Base-by-base conservation (phyloP, 805 yeast genomes). In the Debaryomyces hansenii region DNA sequence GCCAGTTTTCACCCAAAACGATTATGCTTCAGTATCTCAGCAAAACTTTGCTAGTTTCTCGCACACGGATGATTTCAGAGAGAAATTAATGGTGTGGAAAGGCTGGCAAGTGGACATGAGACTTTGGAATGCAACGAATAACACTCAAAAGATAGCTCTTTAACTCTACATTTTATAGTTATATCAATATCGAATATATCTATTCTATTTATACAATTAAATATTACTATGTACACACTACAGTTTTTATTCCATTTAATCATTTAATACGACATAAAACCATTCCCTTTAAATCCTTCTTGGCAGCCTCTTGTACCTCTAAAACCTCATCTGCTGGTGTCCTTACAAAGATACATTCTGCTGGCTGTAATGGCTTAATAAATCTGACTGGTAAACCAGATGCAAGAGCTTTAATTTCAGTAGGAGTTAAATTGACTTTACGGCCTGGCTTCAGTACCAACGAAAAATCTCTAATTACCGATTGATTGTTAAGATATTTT, bases 51-150 rank as follows among this genome's bases (percentile, higher is more conserved):
- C 46, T 14, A 41, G 44, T 12, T 44, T 50, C 9, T 46, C 52
- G 11, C 46, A 49, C 15, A 78, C 81, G 5, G 76, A 77, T 10
- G 83, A 81, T 55, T 74, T 80, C 52, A 72, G 77, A 51, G 84
- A 82, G 45, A 73, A 78, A 38, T 66, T 91, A 53, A 72, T 75
- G 59, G 82, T 80, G 53, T 91, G 95, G 95, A 83, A 82, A 53
- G 83, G 80, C 41, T 91, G 91, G 90, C 89, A 85, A 58, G 78
- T 90, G 2, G 96, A 91, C 58, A 87, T 91, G 95, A 77, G 88
- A 20, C 56, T 62, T 11, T 91, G 97, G 97, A 77, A 85, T 59
- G 78, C 84, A 42, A 72, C 80, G 14, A 90, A 89, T 1, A 69
- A 77, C 31, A 54, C 62, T n/a, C 63, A 65, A 33, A 66, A 63